phyloP scores from a whole-genome alignment of 768 basidiomycete genomes.

The Trichaptum fuscoviolaceum region DNA sequence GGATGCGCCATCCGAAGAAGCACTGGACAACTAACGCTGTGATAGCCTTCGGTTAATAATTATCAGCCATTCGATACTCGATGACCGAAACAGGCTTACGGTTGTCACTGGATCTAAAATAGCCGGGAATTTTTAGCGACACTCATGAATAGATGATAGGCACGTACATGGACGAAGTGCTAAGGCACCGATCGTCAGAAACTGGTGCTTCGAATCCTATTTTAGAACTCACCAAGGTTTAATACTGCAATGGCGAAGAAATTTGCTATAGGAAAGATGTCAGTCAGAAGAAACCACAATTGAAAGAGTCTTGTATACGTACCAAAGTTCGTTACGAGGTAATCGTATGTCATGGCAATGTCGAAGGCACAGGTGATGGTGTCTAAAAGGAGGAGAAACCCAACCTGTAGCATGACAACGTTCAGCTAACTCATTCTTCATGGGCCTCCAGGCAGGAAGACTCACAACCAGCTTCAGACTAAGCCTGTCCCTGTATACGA shows the following conservation, averaged over 20 bases:
- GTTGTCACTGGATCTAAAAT: neutral
- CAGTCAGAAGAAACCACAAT: neutral
- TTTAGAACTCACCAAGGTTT: neutral
- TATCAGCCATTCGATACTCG: neutral
- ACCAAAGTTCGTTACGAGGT: constrained; percentile 11
- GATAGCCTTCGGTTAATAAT: constrained; percentile 29
- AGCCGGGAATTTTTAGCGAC: neutral
- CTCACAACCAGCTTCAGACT: constrained; percentile 14
- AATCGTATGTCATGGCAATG: constrained; percentile 10
- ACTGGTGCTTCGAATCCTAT: neutral
- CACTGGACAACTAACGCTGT: constrained; percentile 39
- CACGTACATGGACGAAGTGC: neutral
- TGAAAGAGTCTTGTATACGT: neutral
- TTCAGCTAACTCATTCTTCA: too few species aligned
- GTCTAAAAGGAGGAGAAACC: constrained; percentile 8
- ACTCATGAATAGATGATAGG: neutral
- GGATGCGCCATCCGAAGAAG: constrained; percentile 43
- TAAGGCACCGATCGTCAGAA: neutral
- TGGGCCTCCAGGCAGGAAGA: neutral
- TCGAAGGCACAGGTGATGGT: constrained; percentile 13
- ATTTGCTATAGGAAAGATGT: neutral
- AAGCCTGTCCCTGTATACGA: constrained; percentile 6
- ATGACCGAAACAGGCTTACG: neutral
- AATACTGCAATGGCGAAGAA: neutral
- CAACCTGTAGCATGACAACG: neutral